A percentile compares a stretch with the other conserved stretches of the same genome.
Evolutionary conservation across 495 filamentous ascomycete genomes (phyloP).

Genomic region (Penicillium canariense): DNA sequence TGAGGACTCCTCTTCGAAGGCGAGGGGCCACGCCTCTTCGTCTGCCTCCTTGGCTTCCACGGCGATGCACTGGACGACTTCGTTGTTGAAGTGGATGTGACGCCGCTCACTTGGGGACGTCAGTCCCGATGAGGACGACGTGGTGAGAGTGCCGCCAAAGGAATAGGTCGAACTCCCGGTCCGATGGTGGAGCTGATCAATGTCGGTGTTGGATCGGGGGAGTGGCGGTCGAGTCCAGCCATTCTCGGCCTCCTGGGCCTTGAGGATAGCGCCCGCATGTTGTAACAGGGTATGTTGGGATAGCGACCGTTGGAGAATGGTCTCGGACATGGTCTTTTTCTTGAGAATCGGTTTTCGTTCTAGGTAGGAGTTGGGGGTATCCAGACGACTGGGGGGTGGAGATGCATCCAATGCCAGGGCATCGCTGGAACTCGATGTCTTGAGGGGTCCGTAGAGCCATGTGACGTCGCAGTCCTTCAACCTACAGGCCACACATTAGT

Average conservation of each 20-base stretch:
- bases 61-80: conserved; percentile 93
- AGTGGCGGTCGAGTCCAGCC: conserved; percentile 44
- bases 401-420: conserved; percentile 37
- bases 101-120: conserved; percentile 69
- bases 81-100: conserved; percentile 96
- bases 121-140: conserved; percentile 45
- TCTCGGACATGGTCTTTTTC: conserved; percentile 92
- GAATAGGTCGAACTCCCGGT: conserved; percentile 31
- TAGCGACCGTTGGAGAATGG: conserved; percentile 88
- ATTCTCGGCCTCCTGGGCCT: conserved; percentile 75
- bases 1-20: conserved; percentile 58
- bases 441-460: conserved; percentile 94
- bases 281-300: conserved; percentile 89
- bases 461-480: conserved; percentile 96
- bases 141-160: conserved; percentile 28
- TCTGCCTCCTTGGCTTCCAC: conserved; percentile 78
- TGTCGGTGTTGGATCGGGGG: conserved; percentile 64
- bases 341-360: conserved; percentile 93
- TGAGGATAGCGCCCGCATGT: conserved; percentile 87
- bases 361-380: conserved; percentile 77
- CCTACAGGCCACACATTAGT: conserved; percentile 51
- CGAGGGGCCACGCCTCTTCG: conserved; percentile 58
- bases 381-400: conserved; percentile 60
- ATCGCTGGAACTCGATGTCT: conserved; percentile 54
- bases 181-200: conserved; percentile 50